Evolutionary conservation across 179 eudicot genomes (phyloP), one percentile per base, ranked within the genome.

Genomic region (Vitellaria paradoxa): DNA sequence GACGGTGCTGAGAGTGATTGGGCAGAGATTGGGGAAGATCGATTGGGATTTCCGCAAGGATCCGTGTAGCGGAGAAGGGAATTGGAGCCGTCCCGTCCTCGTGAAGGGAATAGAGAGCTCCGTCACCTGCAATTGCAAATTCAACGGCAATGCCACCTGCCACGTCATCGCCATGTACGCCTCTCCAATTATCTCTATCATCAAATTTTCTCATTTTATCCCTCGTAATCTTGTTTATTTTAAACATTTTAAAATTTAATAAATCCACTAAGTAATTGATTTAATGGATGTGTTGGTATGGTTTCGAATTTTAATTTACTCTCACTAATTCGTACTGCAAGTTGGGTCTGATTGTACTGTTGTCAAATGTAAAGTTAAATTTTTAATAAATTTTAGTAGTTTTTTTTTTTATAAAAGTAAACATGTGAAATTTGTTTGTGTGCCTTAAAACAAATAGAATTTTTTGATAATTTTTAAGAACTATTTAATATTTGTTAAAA

Each of bases 41-140:
- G 87, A 86, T 50, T 88, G 91, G 91, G 86, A 86, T 77, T 86
- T 86, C 45, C 14, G 73, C 46, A 77, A 49, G 74, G 87, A 88
- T 79, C 91, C 89, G 7, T 88, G 91, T 30, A 81, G 86, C 74
- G 84, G 85, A 49, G 80, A 72, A 68, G 89, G 87, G 64, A 82
- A 78, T 68, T 86, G 89, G 91, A 82, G 65, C 10, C 9, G 18
- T 59, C 74, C 83, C 62, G 50, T 46, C 7, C 5, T 60, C 0
- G 56, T 3, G 4, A 84, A 76, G 79, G 85, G 91, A 12, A 45
- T 57, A 20, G 88, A 85, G 82, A 84, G 69, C 74, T 80, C 62
- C 20, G 84, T 88, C 66, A 70, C 61, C 23, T 88, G 91, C 81
- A 81, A 88, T 79, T 88, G 91, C 86, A 55, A 82, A 53, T 82